Conservation (phyloP, 495 filamentous ascomycete species). For the Talaromyces proteolyticus region DNA sequence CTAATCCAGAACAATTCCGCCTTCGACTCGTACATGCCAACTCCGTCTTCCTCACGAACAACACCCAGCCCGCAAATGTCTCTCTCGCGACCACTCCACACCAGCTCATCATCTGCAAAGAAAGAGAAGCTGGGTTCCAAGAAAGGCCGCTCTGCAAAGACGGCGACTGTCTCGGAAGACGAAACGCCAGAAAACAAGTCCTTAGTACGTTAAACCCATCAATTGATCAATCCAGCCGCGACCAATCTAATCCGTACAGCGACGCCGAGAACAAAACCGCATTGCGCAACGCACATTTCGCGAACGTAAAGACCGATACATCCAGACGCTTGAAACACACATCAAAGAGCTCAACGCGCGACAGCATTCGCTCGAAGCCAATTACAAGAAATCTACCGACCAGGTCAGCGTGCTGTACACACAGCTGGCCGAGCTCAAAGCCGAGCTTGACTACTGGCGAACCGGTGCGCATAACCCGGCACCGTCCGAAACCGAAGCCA, state of each 20-base stretch:
- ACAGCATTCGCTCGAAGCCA: slow-evolving; percentile 3
- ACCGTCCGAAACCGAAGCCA: not conserved
- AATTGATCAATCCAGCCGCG: not conserved
- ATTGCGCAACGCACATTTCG: slow-evolving; percentile 48
- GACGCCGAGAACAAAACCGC: slow-evolving; percentile 52
- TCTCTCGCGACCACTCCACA: not conserved
- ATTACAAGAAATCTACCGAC: slow-evolving; percentile 5
- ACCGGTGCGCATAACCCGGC: not conserved
- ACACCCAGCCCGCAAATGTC: not conserved
- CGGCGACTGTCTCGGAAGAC: not conserved
- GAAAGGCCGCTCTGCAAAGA: not conserved
- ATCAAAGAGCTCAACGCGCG: slow-evolving; percentile 6
- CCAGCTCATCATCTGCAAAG: not conserved
- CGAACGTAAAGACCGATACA: slow-evolving; percentile 43
- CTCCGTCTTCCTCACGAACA: not conserved
- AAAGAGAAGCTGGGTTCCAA: not conserved
- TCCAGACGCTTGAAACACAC: slow-evolving; percentile 30
- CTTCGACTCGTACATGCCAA: slow-evolving; percentile 2
- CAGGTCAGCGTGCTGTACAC: slow-evolving; percentile 5
- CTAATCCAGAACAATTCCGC: not conserved
- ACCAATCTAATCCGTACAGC: slow-evolving; percentile 19
- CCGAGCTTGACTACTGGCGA: slow-evolving; percentile 5
- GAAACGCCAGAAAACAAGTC: slow-evolving; percentile 4
- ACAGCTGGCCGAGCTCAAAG: not conserved
- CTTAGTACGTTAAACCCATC: not conserved